A percentile compares a stretch with the other conserved stretches of the same genome.
Conservation (phyloP, 1,139 yeast genomes). For the Sugiyamaella castrensis region DNA sequence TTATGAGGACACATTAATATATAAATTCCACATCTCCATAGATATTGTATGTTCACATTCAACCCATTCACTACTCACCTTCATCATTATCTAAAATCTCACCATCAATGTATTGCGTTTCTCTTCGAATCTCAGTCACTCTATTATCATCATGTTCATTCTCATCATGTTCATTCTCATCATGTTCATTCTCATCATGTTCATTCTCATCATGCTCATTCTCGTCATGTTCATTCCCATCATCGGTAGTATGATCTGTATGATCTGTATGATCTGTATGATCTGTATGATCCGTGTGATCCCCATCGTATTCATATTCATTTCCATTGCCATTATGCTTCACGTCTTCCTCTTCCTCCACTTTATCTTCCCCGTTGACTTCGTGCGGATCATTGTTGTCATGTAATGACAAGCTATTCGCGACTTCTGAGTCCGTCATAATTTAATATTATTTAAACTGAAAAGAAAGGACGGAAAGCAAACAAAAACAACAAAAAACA, state of each 20-base stretch:
- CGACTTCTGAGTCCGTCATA: too few relatives aligned
- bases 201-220: constrained; percentile 1
- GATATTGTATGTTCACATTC: too few relatives aligned
- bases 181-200: constrained; percentile 1
- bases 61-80: constrained; percentile 9
- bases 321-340: too few relatives aligned
- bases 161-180: neutral
- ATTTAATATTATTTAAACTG: too few relatives aligned
- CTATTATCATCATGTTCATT: constrained; percentile 1
- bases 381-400: too few relatives aligned
- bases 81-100: constrained; percentile 28
- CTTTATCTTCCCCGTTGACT: neutral
- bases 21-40: too few relatives aligned
- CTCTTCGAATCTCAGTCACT: constrained; percentile 6
- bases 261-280: constrained; percentile 9
- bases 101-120: constrained; percentile 26
- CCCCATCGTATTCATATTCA: neutral
- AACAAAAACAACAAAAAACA: too few relatives aligned
- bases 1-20: neutral
- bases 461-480: too few relatives aligned
- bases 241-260: constrained; percentile 1
- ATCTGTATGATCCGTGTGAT: constrained; percentile 8
- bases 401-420: too few relatives aligned
- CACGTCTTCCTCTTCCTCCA: neutral
- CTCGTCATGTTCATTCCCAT: constrained; percentile 1